Percentiles rank a stretch among this genome's conserved stretches.
Evolutionary conservation across 495 filamentous ascomycete genomes (phyloP).

Genomic region (Podospora australis): DNA sequence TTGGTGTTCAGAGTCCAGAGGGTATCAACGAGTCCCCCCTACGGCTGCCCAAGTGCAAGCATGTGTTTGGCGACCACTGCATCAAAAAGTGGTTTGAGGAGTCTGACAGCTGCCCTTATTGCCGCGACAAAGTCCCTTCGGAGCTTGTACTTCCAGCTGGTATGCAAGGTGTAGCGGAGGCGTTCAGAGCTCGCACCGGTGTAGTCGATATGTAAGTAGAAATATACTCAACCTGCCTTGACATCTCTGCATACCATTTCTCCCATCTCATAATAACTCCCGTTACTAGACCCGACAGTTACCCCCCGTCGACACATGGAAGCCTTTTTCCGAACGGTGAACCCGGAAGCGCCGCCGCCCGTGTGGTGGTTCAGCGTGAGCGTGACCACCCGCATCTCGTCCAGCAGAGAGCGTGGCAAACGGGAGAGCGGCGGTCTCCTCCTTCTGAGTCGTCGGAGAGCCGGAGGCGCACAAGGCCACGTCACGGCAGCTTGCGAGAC

Average conservation of each 20-base stretch:
- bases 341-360: too few species aligned
- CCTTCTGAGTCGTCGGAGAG: slow-evolving; percentile 29
- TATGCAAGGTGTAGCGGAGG: slow-evolving; percentile 10
- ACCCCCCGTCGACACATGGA: too few species aligned
- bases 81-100: slow-evolving; percentile 57
- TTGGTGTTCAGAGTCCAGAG: slow-evolving; percentile 45
- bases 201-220: too few species aligned
- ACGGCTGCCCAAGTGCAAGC: slow-evolving; percentile 50
- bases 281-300: too few species aligned
- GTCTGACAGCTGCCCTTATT: slow-evolving; percentile 53
- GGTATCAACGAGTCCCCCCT: slow-evolving; percentile 45
- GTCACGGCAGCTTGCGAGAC: slow-evolving; percentile 26
- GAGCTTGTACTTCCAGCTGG: slow-evolving; percentile 23
- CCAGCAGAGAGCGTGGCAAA: slow-evolving; percentile 13
- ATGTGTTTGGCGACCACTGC: slow-evolving; percentile 53
- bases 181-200: too few species aligned
- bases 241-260: too few species aligned
- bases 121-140: slow-evolving; percentile 49
- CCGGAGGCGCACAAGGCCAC: slow-evolving; percentile 33
- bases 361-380: too few species aligned
- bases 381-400: slow-evolving; percentile 6
- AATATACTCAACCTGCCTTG: too few species aligned
- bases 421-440: slow-evolving; percentile 34
- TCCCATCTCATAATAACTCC: too few species aligned
- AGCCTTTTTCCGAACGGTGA: too few species aligned